Evolutionary conservation across 2,329 filamentous ascomycete genomes (phyloP).

Genomic region (Aspergillus amoenus): DNA sequence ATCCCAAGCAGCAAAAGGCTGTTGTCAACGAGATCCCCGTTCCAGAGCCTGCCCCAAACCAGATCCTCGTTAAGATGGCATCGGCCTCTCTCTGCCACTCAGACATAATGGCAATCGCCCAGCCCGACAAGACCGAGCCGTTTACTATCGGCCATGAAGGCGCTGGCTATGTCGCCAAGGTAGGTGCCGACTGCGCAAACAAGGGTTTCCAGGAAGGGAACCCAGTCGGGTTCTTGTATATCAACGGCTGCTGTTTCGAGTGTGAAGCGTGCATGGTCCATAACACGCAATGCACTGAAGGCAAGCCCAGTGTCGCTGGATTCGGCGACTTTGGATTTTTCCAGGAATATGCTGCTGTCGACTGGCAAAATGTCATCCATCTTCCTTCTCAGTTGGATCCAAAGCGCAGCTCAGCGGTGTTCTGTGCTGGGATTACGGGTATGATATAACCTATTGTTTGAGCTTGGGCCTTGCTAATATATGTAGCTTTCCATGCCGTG

Average conservation of each 20-base stretch:
- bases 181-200: not conserved
- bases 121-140: not conserved
- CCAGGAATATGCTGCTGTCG: not conserved
- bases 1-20: slow-evolving; percentile 2
- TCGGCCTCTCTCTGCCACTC: slow-evolving; percentile 10
- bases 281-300: not conserved
- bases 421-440: slow-evolving; percentile 13
- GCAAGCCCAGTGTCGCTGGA: not conserved
- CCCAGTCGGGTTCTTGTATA: slow-evolving; percentile 5
- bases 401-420: not conserved
- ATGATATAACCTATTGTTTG: not conserved
- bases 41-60: not conserved
- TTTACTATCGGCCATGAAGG: slow-evolving; percentile 7
- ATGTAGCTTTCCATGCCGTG: slow-evolving; percentile 7
- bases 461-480: not conserved
- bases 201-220: slow-evolving; percentile 3
- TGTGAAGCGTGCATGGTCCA: slow-evolving; percentile 9
- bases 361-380: slow-evolving; percentile 4
- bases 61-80: slow-evolving; percentile 9
- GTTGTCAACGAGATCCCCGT: slow-evolving; percentile 5
- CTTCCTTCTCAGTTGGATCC: not conserved
- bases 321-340: not conserved
- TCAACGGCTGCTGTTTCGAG: slow-evolving; percentile 4
- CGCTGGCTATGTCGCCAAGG: not conserved
- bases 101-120: not conserved